Evolutionary conservation across 2,329 filamentous ascomycete genomes (phyloP), one percentile per base, ranked within the genome.

Genomic region (Conoideocrella luteorostrata): DNA sequence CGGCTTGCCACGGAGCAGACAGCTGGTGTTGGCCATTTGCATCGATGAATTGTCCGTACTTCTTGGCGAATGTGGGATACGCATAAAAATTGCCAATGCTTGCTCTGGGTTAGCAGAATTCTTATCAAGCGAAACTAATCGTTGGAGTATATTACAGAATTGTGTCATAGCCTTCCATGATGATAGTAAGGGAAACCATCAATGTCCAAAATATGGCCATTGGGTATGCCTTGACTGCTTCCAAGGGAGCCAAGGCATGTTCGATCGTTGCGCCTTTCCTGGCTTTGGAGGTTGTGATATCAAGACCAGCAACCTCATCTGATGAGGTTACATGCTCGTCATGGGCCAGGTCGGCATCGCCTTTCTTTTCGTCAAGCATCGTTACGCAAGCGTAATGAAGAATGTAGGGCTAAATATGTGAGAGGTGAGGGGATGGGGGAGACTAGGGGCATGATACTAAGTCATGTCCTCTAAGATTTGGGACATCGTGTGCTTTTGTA

Each of bases 1-100:
- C 71, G 3, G 70, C 65, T 52, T 77, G 72, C 75, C 75, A 78
- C 1, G 65, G 49, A 0, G 70, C 66, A 0, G 67, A 60, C 21
- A 78, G 58, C 47, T 74, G 58, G 37, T 60, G 55, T 17, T 40
- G 24, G 44, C 47, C 2, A 17, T 36, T 13, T 33, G 40, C 48
- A 13, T 52, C 57, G 33, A 57, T 52, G 40, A 52, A 61, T 26
- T 55, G 52, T 2, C 60, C 61, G 22, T 62, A 65, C 12, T 52
- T 57, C n/a, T 49, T 49, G 1, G 52, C 47, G 17, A 56, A 55
- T 1, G 50, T 41, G 1, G 55, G 44, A 41, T 26, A 40, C 4
- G 38, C 38, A 17, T 18, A 40, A 12, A 40, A 40, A 18, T 40
- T 40, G 15, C 38, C 38, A 17, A 40, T 40, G 15, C 38, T 40